phyloP scores from a whole-genome alignment of 257 asterid genomes.

The Lycium ferocissimum region DNA sequence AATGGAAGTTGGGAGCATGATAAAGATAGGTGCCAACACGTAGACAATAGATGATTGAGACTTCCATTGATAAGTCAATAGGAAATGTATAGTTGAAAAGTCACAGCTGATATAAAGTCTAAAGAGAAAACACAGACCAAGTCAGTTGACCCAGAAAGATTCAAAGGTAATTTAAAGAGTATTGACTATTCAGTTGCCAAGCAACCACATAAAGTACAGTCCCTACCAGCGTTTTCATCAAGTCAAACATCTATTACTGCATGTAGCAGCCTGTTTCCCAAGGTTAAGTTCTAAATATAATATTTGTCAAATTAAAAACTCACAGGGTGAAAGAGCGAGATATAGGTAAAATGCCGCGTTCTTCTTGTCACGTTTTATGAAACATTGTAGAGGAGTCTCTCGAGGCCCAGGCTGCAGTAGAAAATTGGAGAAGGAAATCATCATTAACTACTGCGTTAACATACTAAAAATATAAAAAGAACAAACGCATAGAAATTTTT shows the following conservation, averaged over 20 bases:
- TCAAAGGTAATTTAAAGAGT: background rate
- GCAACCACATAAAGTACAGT: slow-evolving; percentile 24
- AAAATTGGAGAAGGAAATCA: background rate
- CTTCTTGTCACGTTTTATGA: slow-evolving; percentile 95
- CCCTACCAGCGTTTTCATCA: background rate
- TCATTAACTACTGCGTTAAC: background rate
- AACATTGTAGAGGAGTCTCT: slow-evolving; percentile 77
- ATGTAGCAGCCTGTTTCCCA: background rate
- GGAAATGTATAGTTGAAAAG: slow-evolving; percentile 21
- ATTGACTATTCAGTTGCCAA: background rate
- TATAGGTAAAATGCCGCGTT: slow-evolving; percentile 74
- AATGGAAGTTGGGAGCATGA: background rate
- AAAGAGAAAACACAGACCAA: slow-evolving; percentile 23
- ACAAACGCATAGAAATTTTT: background rate
- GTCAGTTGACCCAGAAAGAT: slow-evolving; percentile 28
- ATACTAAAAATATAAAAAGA: background rate
- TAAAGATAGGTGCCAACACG: slow-evolving; percentile 14
- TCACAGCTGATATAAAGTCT: background rate
- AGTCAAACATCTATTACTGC: slow-evolving; percentile 17
- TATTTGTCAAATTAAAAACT: slow-evolving; percentile 38
- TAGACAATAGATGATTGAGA: slow-evolving; percentile 25
- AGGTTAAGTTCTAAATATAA: slow-evolving; percentile 14
- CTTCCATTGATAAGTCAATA: slow-evolving; percentile 18
- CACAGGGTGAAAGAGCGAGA: slow-evolving; percentile 85
- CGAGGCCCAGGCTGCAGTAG: slow-evolving; percentile 89